Conservation (phyloP, 2,329 filamentous ascomycete genomes). For the Domatiomyces globalis region DNA sequence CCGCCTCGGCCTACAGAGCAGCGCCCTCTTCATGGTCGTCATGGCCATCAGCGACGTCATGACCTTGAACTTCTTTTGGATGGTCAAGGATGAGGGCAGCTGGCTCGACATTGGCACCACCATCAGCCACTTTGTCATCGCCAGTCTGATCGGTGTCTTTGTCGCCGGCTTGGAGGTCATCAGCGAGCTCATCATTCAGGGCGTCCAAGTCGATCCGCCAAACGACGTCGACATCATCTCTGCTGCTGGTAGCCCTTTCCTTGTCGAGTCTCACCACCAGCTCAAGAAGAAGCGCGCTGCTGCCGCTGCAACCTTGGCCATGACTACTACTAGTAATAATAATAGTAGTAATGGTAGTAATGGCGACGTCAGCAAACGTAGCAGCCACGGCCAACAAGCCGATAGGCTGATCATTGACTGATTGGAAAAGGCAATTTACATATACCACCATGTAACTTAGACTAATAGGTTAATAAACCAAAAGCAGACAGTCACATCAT, state of each 20-base stretch:
- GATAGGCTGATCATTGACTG: too few species aligned
- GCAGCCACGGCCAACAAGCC: too few species aligned
- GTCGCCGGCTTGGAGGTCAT: slow-evolving; percentile 76
- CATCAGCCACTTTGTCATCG: slow-evolving; percentile 91
- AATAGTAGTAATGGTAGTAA: background rate
- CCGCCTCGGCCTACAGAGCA: slow-evolving; percentile 67
- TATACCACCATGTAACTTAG: too few species aligned
- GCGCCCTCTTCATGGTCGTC: slow-evolving; percentile 83
- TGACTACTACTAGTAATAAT: background rate
- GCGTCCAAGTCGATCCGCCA: slow-evolving; percentile 44
- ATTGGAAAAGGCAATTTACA: too few species aligned
- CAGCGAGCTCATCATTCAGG: slow-evolving; percentile 67
- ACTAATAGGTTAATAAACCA: too few species aligned
- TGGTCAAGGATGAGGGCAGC: slow-evolving; percentile 87
- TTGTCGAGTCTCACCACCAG: background rate
- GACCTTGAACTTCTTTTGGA: slow-evolving; percentile 94
- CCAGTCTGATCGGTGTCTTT: slow-evolving; percentile 77
- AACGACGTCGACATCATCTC: background rate
- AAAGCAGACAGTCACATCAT: too few species aligned
- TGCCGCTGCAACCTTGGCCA: background rate
- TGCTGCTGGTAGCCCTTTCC: background rate
- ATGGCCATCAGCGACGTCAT: slow-evolving; percentile 84
- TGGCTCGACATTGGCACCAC: slow-evolving; percentile 97
- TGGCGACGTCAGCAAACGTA: background rate
- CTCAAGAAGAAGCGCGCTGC: background rate